Percentiles rank a stretch among this genome's conserved stretches.
Evolutionary conservation across 2,329 filamentous ascomycete species (phyloP).

Genomic region (Fusarium sambucinum): DNA sequence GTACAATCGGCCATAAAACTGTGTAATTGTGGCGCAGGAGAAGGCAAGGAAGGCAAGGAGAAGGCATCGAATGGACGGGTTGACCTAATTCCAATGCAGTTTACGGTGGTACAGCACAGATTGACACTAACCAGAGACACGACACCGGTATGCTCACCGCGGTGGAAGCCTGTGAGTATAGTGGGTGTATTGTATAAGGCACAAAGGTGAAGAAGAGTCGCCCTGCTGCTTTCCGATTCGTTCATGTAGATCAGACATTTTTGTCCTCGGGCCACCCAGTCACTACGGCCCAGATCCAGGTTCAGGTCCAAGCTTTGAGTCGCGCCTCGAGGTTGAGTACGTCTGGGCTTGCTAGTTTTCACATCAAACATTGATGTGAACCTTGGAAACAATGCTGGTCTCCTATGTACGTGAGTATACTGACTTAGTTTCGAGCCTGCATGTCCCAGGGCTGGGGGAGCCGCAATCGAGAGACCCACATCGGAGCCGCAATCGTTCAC

Average conservation of each 20-base stretch:
- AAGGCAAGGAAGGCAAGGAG: slow-evolving; percentile 23
- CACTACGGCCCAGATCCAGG: background rate
- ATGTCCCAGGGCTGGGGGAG: slow-evolving; percentile 41
- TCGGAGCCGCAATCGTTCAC: slow-evolving; percentile 47
- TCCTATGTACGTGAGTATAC: background rate
- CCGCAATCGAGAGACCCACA: slow-evolving; percentile 43
- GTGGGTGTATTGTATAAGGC: background rate
- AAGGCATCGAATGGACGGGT: background rate
- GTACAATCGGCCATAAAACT: slow-evolving; percentile 17
- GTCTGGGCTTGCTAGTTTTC: slow-evolving; percentile 8
- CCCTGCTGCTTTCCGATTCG: slow-evolving; percentile 13
- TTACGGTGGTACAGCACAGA: background rate
- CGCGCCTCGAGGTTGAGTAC: slow-evolving; percentile 10
- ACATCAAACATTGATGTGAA: slow-evolving; percentile 31
- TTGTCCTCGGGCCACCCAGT: background rate
- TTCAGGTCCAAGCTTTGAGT: slow-evolving; percentile 12
- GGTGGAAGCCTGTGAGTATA: slow-evolving; percentile 5
- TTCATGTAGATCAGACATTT: slow-evolving; percentile 30
- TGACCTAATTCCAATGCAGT: background rate
- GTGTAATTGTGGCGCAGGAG: slow-evolving; percentile 9
- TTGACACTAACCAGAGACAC: slow-evolving; percentile 3
- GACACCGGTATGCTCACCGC: slow-evolving; percentile 32
- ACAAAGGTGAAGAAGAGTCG: background rate
- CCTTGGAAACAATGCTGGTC: slow-evolving; percentile 4
- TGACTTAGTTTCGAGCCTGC: slow-evolving; percentile 28